Percentiles rank a stretch among this genome's conserved stretches.
Evolutionary conservation across 768 basidiomycete genomes (phyloP).

Genomic region (Aureoboletus auriporus): DNA sequence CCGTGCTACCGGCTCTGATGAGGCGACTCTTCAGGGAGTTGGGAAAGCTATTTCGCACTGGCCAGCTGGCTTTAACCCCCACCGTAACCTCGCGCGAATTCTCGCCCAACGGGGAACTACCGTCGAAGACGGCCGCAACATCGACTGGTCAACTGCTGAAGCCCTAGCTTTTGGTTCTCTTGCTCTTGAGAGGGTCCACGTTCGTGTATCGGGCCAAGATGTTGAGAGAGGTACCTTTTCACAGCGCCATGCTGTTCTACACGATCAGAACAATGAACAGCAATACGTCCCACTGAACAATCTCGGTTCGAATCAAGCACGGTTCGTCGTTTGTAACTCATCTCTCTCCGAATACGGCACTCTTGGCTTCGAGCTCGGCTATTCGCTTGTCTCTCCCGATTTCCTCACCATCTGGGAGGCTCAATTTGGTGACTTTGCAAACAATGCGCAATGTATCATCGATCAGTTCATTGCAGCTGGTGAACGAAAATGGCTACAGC

Average conservation of each 20-base stretch:
- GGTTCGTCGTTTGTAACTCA: constrained; percentile 94
- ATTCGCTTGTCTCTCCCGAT: constrained; percentile 95
- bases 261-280: constrained; percentile 90
- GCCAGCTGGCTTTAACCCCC: constrained; percentile 81
- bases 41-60: constrained; percentile 85
- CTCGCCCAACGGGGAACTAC: constrained; percentile 83
- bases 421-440: constrained; percentile 97
- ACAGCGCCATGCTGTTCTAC: constrained; percentile 94
- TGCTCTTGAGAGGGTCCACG: constrained; percentile 88
- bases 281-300: constrained; percentile 90
- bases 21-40: constrained; percentile 72
- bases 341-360: constrained; percentile 92
- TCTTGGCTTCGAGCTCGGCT: constrained; percentile 96
- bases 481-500: constrained; percentile 96
- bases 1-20: constrained; percentile 78
- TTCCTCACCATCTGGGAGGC: constrained; percentile 96
- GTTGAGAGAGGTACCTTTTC: constrained; percentile 99
- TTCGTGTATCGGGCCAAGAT: constrained; percentile 95
- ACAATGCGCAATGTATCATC: constrained; percentile 96
- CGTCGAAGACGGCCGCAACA: constrained; percentile 84
- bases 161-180: constrained; percentile 94
- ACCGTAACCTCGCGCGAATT: constrained; percentile 93
- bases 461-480: constrained; percentile 98
- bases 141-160: constrained; percentile 99
- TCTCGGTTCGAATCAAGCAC: constrained; percentile 83